Evolutionary conservation across 2,329 filamentous ascomycete species (phyloP), one percentile per base, ranked within the genome.

Genomic region (Pseudogymnoascus sp.): DNA sequence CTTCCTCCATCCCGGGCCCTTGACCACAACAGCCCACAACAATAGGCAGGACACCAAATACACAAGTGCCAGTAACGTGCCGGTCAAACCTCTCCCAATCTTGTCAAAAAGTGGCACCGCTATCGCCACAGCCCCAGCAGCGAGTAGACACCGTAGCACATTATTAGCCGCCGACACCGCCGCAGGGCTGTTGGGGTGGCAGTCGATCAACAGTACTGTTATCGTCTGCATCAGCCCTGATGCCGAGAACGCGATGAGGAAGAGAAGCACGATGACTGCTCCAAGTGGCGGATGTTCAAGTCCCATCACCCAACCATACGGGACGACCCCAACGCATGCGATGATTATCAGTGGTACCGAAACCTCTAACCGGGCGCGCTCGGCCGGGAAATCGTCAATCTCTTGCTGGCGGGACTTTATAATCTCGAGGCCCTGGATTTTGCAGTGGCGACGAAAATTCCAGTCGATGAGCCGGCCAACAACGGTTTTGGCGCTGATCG

Each of bases 401-500:
- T 61, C 47, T n/a, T 57, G 35, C 22, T 62, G 57, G 1, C 43
- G 12, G 18, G 53, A 47, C 36, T 63, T 64, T 8, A 43, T 43
- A 25, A 59, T 59, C 35, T 59, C 39, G 7, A 63, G 9, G 15
- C 57, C 20, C 57, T 47, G 36, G 61, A 65, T 7, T 60, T 25
- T 15, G 11, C 22, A 47, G 63, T 57, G 78, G 1, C 85, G 81
- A 1, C 80, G 77, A 69, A 86, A 91, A 70, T 89, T 89, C 72
- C 79, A 80, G 70, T 90, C 88, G 36, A 89, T 78, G 1, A 84
- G 65, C 2, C 78, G 77, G 0, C 87, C 85, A 2, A 75, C 74
- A 2, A 76, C 67, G 7, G 75, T 65, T 1, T 78, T 78, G 0
- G 80, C 75, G 1, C 76, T 67, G 11, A 80, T 73, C n/a, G 78